Evolutionary conservation across 2,329 filamentous ascomycete species (phyloP).

Genomic region (Trichophyton rubrum): DNA sequence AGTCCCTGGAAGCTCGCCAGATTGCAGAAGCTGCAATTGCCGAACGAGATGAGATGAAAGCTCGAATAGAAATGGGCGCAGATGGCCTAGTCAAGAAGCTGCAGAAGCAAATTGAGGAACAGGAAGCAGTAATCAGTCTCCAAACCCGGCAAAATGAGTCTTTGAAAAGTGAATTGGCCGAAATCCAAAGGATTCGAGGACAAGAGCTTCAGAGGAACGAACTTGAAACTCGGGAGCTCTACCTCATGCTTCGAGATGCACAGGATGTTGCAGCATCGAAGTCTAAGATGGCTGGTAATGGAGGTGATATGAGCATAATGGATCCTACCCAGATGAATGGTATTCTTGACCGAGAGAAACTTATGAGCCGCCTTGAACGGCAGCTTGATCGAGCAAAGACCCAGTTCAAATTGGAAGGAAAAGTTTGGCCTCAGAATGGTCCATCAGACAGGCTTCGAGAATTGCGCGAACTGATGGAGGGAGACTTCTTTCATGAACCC

Average conservation of each 20-base stretch:
- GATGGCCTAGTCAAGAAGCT: conserved; percentile 87
- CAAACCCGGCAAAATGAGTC: conserved; percentile 75
- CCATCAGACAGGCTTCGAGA: conserved; percentile 88
- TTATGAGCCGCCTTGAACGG: conserved; percentile 89
- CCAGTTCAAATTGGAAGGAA: conserved; percentile 90
- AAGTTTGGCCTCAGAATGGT: conserved; percentile 73
- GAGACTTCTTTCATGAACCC: conserved; percentile 36
- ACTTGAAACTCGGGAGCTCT: conserved; percentile 87
- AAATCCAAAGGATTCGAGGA: conserved; percentile 69
- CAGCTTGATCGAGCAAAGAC: conserved; percentile 96
- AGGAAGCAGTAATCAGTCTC: conserved; percentile 77
- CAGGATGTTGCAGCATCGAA: conserved; percentile 90
- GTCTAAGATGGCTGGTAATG: conserved; percentile 46
- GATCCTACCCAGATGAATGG: conserved; percentile 74
- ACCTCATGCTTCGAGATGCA: conserved; percentile 94
- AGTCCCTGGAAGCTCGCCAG: conserved; percentile 77
- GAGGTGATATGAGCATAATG: conserved; percentile 44
- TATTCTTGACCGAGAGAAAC: conserved; percentile 78
- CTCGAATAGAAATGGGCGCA: conserved; percentile 77
- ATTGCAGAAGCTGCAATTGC: conserved; percentile 93
- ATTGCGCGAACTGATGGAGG: conserved; percentile 89
- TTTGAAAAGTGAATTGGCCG: conserved; percentile 78
- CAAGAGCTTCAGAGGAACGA: conserved; percentile 92
- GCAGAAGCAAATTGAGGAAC: conserved; percentile 88
- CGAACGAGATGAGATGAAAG: conserved; percentile 87